phyloP scores from a whole-genome alignment of 371 early-diverging fungal genomes.

The Apophysomyces elegans region DNA sequence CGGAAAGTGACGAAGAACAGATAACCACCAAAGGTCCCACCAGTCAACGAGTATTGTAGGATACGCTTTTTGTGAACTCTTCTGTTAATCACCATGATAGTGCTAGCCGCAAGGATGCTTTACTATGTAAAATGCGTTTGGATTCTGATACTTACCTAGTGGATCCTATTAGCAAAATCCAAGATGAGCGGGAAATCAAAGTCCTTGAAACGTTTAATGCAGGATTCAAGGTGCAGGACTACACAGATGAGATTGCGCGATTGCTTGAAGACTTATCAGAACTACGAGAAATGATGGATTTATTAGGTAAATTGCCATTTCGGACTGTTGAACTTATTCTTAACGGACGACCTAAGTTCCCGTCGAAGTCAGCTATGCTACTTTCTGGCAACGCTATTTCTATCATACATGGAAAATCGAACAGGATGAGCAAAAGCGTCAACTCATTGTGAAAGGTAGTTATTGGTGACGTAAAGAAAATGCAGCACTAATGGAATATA shows the following conservation, averaged over 20 bases:
- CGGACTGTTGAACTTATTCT: neutral
- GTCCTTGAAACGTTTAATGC: conserved; percentile 37
- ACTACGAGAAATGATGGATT: conserved; percentile 49
- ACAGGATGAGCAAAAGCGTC: conserved; percentile 51
- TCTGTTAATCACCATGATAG: conserved; percentile 20
- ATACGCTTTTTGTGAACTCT: neutral
- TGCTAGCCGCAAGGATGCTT: conserved; percentile 48
- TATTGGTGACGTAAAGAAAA: neutral
- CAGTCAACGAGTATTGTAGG: conserved; percentile 38
- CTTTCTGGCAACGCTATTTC: conserved; percentile 56
- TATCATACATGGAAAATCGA: conserved; percentile 52
- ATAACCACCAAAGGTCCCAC: conserved; percentile 11
- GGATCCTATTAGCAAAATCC: conserved; percentile 23
- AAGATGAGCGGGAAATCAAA: conserved; percentile 23
- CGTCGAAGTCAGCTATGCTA: conserved; percentile 45
- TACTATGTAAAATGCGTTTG: conserved; percentile 43
- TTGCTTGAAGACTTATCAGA: conserved; percentile 41
- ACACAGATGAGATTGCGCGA: conserved; percentile 49
- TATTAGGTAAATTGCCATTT: conserved; percentile 28
- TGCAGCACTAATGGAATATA: neutral
- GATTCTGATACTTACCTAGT: conserved; percentile 38
- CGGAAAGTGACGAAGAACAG: conserved; percentile 30
- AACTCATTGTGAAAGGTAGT: conserved; percentile 43
- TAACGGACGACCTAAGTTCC: conserved; percentile 35
- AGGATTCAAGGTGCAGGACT: conserved; percentile 42